A percentile compares a stretch with the other conserved stretches of the same genome.
Evolutionary conservation across 2,329 filamentous ascomycete genomes (phyloP).

Genomic region (Talaromyces albobiverticillius): DNA sequence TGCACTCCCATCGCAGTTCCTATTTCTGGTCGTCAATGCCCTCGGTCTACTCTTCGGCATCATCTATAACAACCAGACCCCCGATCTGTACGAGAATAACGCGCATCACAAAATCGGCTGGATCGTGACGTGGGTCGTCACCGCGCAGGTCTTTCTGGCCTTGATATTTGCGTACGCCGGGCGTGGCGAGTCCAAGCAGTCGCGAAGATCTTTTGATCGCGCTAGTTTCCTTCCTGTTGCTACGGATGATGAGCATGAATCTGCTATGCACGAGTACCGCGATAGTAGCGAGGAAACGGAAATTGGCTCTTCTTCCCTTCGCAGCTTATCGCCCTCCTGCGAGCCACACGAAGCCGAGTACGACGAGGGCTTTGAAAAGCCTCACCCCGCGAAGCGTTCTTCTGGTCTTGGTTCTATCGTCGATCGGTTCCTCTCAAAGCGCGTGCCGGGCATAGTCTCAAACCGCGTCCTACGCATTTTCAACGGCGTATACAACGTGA

Average conservation of each 20-base stretch:
- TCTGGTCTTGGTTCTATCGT: constrained; percentile 42
- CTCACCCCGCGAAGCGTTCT: constrained; percentile 47
- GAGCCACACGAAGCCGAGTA: constrained; percentile 48
- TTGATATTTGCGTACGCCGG: constrained; percentile 61
- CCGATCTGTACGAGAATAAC: constrained; percentile 82
- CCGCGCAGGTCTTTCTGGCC: constrained; percentile 66
- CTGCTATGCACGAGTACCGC: constrained; percentile 44
- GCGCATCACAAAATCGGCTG: constrained; percentile 84
- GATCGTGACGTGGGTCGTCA: constrained; percentile 70
- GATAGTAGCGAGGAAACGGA: constrained; percentile 70
- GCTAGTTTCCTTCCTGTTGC: constrained; percentile 62
- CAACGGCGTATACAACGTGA: constrained; percentile 59
- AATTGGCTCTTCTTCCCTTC: constrained; percentile 59
- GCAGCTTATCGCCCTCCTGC: not conserved
- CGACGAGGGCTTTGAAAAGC: constrained; percentile 45
- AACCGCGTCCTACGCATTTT: constrained; percentile 57
- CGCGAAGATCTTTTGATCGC: constrained; percentile 44
- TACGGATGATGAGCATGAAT: constrained; percentile 22
- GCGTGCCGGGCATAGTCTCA: constrained; percentile 56
- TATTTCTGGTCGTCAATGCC: constrained; percentile 63
- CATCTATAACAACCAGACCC: constrained; percentile 75
- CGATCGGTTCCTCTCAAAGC: constrained; percentile 52
- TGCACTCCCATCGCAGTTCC: constrained; percentile 65
- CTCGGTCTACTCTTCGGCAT: constrained; percentile 64
- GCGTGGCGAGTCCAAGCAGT: constrained; percentile 35